A percentile compares a stretch with the other conserved stretches of the same genome.
These are phyloP conservation scores for Candida chauliodis DNA, from an alignment of 805 yeast genomes.

Conservation along the genomic window DNA sequence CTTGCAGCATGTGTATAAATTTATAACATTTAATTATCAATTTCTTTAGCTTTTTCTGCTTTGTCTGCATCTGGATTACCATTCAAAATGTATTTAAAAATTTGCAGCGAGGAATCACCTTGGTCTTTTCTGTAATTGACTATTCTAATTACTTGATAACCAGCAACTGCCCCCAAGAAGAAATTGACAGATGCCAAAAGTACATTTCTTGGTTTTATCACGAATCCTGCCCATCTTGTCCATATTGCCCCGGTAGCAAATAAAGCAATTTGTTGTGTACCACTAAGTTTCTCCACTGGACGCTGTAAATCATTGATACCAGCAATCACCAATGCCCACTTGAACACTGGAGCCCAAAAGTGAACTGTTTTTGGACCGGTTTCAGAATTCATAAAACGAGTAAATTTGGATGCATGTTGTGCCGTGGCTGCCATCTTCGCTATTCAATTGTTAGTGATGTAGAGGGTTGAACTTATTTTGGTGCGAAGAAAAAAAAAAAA, in stretches of 20 bases:
- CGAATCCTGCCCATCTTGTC: slow-evolving; percentile 95
- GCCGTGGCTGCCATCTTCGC: slow-evolving; percentile 29
- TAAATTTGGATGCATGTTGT: slow-evolving; percentile 50
- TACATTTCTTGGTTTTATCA: slow-evolving; percentile 82
- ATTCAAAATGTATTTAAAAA: slow-evolving; percentile 54
- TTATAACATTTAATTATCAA: too few relatives aligned
- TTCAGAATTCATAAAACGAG: slow-evolving; percentile 73
- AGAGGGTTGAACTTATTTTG: too few relatives aligned
- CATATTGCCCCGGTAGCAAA: slow-evolving; percentile 91
- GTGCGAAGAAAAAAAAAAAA: slow-evolving; percentile 3
- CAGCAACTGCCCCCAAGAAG: slow-evolving; percentile 88
- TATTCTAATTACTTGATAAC: slow-evolving; percentile 75
- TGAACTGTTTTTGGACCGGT: slow-evolving; percentile 98
- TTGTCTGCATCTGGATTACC: slow-evolving; percentile 40
- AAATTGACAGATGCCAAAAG: slow-evolving; percentile 90
- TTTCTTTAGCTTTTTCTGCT: too few relatives aligned
- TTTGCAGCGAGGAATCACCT: slow-evolving; percentile 63
- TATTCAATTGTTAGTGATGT: slow-evolving; percentile 2
- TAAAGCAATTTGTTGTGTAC: slow-evolving; percentile 83
- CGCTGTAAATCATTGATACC: slow-evolving; percentile 83
- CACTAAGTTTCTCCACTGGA: slow-evolving; percentile 89
- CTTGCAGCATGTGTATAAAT: too few relatives aligned
- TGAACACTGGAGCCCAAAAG: slow-evolving; percentile 73
- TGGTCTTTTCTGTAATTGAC: slow-evolving; percentile 55
- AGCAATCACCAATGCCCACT: slow-evolving; percentile 90